Base-by-base conservation (phyloP, 192 early-diverging fungal species). In the Coemansia sp. region DNA sequence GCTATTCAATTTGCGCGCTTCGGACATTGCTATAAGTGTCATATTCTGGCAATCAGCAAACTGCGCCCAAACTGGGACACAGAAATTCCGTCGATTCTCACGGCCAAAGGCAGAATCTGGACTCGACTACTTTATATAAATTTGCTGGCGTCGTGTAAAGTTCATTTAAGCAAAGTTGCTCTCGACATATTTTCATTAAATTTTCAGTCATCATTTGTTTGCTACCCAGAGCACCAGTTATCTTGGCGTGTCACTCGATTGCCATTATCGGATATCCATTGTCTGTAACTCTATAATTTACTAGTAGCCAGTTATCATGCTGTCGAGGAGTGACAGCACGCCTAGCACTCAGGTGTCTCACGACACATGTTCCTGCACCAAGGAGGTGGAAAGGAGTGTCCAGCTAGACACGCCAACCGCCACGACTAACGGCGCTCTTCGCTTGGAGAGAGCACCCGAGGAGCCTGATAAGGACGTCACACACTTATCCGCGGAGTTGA, bases 321-420 rank as follows among this genome's bases (percentile, higher is more conserved):
- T 42, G 21, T 45, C 42, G 16, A 59, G 51, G 17, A 67, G 57
- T 29, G 37, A 67, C 56, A 67, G 54, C 24, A 67, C 53, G 6
- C 56, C 50, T 27, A 67, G 56, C 16, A 40, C 42, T 6, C 17
- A 31, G 1, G 33, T 41, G 31, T 31, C 40, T 9, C 29, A 29
- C 2, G 40, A 59, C 36, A 42, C 31, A 17, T 34, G 17, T 10
- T 24, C 53, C 3, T 34, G 24, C 24, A 36, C 37, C 14, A 16
- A n/a, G 11, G 41, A 56, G 13, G 17, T 45, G 27, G 40, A 35
- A 54, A 29, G 13, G 24, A 41, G 51, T 19, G 27, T 5, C 56
- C 21, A 34, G 13, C 29, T 7, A n/a, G 19, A 21, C 45, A 16
- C 6, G n/a, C 45, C 45, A 46, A 19, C 45, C 19, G 45, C 19